Evolutionary conservation across 352 stramenopile species (phyloP).

Genomic region (Phytophthora citrophthora): DNA sequence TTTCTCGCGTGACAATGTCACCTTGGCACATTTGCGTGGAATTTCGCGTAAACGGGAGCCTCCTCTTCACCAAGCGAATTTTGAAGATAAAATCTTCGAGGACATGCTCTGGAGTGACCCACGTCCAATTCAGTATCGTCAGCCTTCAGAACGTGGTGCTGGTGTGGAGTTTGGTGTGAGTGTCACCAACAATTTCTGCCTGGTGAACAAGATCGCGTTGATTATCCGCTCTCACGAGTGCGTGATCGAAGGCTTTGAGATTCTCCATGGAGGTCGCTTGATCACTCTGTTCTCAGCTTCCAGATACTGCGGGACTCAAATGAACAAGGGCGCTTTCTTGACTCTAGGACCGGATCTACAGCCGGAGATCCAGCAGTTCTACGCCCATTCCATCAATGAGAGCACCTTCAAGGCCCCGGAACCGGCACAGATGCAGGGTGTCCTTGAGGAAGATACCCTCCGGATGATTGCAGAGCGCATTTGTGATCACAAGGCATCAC

Average conservation of each 20-base stretch:
- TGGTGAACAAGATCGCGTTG: conserved; percentile 93
- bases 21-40: conserved; percentile 87
- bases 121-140: conserved; percentile 71
- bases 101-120: conserved; percentile 95
- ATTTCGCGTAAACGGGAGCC: conserved; percentile 93
- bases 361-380: conserved; percentile 95
- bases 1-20: conserved; percentile 93
- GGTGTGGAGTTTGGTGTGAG: conserved; percentile 93
- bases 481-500: conserved; percentile 90
- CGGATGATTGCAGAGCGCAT: conserved; percentile 95
- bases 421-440: conserved; percentile 75
- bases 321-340: conserved; percentile 94
- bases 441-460: conserved; percentile 89
- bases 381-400: conserved; percentile 88
- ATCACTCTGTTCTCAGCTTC: conserved; percentile 94
- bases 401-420: conserved; percentile 77
- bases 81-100: conserved; percentile 94
- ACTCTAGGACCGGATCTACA: conserved; percentile 91
- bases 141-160: conserved; percentile 88
- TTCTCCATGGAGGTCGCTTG: conserved; percentile 85
- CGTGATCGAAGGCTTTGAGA: conserved; percentile 92
- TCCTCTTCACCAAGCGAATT: conserved; percentile 85
- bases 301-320: conserved; percentile 92
- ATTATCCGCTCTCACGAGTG: conserved; percentile 95
- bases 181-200: conserved; percentile 94